Percentiles rank a stretch among this genome's conserved stretches.
These are phyloP conservation scores for Arthroderma sp. DNA, from an alignment of 2,329 filamentous ascomycete genomes.

Conservation along the genomic window DNA sequence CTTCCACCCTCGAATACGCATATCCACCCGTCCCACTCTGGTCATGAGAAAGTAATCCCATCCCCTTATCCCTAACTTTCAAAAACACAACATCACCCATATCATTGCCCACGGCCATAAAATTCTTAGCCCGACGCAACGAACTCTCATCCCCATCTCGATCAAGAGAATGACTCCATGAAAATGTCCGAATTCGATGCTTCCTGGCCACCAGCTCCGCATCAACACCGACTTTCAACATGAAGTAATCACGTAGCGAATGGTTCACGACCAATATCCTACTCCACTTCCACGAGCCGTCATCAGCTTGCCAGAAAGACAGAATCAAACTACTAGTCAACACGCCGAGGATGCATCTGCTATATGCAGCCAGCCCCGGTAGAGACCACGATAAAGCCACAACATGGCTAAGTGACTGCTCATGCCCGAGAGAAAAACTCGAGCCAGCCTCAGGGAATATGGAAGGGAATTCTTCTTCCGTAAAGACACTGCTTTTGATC, in stretches of 20 bases:
- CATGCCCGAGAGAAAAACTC: conserved; percentile 44
- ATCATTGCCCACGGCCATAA: conserved; percentile 28
- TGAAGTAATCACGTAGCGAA: conserved; percentile 30
- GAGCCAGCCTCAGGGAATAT: conserved; percentile 34
- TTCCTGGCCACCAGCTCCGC: conserved; percentile 16
- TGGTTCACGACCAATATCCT: conserved; percentile 42
- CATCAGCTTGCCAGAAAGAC: conserved; percentile 42
- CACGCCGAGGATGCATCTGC: conserved; percentile 41
- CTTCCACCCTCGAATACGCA: conserved; percentile 12
- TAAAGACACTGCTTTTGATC: conserved; percentile 41
- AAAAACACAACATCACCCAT: conserved; percentile 24
- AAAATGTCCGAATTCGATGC: conserved; percentile 27
- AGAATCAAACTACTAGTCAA: conserved; percentile 44
- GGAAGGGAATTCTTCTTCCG: conserved; percentile 35
- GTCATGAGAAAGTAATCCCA: not conserved
- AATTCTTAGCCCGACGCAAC: conserved; percentile 20
- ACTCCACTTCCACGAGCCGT: conserved; percentile 36
- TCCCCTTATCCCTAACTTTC: conserved; percentile 8
- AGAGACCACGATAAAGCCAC: conserved; percentile 44
- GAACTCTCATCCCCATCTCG: not conserved
- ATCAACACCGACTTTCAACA: conserved; percentile 10
- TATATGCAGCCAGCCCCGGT: conserved; percentile 41
- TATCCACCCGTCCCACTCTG: conserved; percentile 1
- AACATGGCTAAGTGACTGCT: conserved; percentile 41
- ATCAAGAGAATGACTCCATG: conserved; percentile 26